These are phyloP conservation scores for Fusarium dlaminii DNA, from an alignment of 2,329 filamentous ascomycete genomes.

Conservation along the genomic window DNA sequence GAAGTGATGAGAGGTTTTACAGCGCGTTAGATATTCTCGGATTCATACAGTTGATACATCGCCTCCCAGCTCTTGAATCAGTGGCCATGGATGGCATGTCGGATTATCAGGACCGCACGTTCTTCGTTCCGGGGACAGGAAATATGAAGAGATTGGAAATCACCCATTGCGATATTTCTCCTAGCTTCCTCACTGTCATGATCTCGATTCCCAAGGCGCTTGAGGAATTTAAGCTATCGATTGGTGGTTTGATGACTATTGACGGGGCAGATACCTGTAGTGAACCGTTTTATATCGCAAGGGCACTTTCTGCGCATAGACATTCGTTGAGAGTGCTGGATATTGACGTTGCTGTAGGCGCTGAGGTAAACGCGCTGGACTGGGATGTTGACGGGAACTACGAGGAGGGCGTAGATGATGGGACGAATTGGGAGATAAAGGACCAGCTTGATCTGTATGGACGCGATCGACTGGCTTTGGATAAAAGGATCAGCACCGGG, in stretches of 20 bases:
- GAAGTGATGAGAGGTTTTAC: background rate
- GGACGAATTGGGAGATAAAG: rapidly evolving
- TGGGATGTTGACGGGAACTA: background rate
- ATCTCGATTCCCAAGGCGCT: background rate
- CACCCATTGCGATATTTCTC: background rate
- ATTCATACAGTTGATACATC: background rate
- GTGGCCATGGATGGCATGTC: background rate
- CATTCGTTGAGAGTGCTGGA: background rate
- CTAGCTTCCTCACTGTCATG: rapidly evolving
- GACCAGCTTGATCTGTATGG: background rate
- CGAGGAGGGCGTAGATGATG: background rate
- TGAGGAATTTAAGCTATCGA: background rate
- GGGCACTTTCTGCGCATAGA: background rate
- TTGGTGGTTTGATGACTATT: background rate
- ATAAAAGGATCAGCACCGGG: background rate
- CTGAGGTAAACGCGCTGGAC: background rate
- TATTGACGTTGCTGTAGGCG: background rate
- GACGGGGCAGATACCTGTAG: background rate
- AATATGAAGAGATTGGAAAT: background rate
- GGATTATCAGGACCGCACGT: background rate
- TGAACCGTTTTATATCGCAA: background rate
- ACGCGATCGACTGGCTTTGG: background rate
- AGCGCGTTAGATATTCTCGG: background rate
- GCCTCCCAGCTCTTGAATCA: background rate
- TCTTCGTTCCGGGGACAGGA: background rate